phyloP scores from a whole-genome alignment of 352 stramenopile genomes.

The Pythium myriotylum region DNA sequence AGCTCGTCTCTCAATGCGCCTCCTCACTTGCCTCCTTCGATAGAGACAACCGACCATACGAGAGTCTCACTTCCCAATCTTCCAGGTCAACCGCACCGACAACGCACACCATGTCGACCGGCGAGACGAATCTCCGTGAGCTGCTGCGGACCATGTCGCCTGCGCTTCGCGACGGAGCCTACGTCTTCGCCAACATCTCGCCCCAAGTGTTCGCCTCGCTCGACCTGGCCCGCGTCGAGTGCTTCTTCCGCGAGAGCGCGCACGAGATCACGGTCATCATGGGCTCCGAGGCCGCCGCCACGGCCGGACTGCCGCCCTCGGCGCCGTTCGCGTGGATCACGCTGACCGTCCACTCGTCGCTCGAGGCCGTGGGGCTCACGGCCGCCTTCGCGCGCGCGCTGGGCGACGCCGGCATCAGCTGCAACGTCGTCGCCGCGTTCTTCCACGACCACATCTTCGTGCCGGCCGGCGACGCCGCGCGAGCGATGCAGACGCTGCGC shows the following conservation, averaged over 20 bases:
- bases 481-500: conserved; percentile 13
- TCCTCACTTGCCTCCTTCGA: too few species aligned
- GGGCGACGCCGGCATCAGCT: conserved; percentile 19
- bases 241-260: conserved; percentile 23
- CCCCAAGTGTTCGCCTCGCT: conserved; percentile 14
- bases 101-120: not conserved
- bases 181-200: conserved; percentile 17
- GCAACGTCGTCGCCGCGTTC: conserved; percentile 22
- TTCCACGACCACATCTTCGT: conserved; percentile 30
- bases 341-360: conserved; percentile 24
- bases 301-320: conserved; percentile 1
- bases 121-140: conserved; percentile 16
- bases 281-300: not conserved
- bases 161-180: conserved; percentile 14
- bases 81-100: not conserved
- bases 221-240: conserved; percentile 10
- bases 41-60: too few species aligned
- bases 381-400: conserved; percentile 19
- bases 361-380: conserved; percentile 23
- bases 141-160: conserved; percentile 23
- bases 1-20: too few species aligned
- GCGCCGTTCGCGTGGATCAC: conserved; percentile 23
- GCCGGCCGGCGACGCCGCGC: conserved; percentile 7
- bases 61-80: too few species aligned
- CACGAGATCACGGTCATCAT: conserved; percentile 22